Percentiles rank a stretch among this genome's conserved stretches.
phyloP scores from a whole-genome alignment of 2,329 filamentous ascomycete species.

The Laburnicola sp. region DNA sequence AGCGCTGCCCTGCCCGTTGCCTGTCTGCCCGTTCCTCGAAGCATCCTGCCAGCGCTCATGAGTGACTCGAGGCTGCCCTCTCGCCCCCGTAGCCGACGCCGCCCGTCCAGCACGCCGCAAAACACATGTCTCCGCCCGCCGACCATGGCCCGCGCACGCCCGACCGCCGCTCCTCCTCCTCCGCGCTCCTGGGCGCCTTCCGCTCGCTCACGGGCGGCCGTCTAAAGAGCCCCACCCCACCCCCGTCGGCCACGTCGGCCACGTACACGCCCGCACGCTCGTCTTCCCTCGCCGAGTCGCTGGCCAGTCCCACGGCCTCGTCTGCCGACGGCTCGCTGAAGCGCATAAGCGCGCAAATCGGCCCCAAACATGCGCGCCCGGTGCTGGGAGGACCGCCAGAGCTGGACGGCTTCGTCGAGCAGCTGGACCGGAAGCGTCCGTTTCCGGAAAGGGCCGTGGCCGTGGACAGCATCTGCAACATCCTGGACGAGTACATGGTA shows the following conservation, averaged over 20 bases:
- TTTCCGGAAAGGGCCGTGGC: conserved; percentile 37
- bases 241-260: conserved; percentile 36
- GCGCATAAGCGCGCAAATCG: conserved; percentile 30
- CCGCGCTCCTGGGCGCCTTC: conserved; percentile 44
- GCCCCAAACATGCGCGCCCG: conserved; percentile 21
- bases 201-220: conserved; percentile 41
- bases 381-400: conserved; percentile 44
- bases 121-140: conserved; percentile 45
- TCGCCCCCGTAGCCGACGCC: conserved; percentile 1
- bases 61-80: conserved; percentile 19
- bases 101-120: neutral
- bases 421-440: conserved; percentile 30
- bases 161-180: conserved; percentile 45
- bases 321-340: conserved; percentile 33
- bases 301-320: conserved; percentile 21
- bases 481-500: conserved; percentile 42
- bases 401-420: conserved; percentile 35
- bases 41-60: conserved; percentile 15
- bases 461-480: conserved; percentile 37
- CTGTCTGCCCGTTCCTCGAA: conserved; percentile 15
- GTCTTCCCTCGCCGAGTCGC: conserved; percentile 31
- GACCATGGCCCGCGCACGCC: conserved; percentile 43
- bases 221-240: conserved; percentile 39
- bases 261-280: conserved; percentile 36
- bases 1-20: neutral